Percentiles rank a stretch among this genome's conserved stretches.
Evolutionary conservation across 2,329 filamentous ascomycete species (phyloP).

Genomic region (Fusarium xyrophilum): DNA sequence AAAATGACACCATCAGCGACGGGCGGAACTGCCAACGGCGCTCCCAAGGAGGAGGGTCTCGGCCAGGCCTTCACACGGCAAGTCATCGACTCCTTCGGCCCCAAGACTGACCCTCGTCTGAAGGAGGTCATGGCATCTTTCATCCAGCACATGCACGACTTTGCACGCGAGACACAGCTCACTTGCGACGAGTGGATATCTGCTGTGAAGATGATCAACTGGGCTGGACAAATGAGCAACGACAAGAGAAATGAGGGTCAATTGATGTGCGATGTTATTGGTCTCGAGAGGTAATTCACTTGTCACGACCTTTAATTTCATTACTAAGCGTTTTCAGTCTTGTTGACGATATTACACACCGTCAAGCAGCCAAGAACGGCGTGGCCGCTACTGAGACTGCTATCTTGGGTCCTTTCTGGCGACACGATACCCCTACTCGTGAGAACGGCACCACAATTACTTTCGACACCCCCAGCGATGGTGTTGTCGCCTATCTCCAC

Average conservation of each 20-base stretch:
- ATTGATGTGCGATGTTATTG: constrained; percentile 75
- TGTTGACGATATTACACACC: constrained; percentile 83
- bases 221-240: constrained; percentile 72
- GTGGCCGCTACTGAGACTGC: constrained; percentile 72
- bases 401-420: constrained; percentile 87
- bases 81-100: constrained; percentile 77
- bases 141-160: constrained; percentile 80
- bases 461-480: constrained; percentile 55
- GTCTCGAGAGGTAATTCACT: constrained; percentile 67
- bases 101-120: constrained; percentile 71
- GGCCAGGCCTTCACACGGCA: constrained; percentile 69
- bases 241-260: constrained; percentile 76
- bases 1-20: constrained; percentile 45
- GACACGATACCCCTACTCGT: constrained; percentile 72
- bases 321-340: constrained; percentile 49
- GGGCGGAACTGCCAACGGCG: constrained; percentile 52
- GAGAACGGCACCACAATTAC: constrained; percentile 75
- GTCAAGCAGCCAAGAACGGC: constrained; percentile 53
- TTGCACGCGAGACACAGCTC: constrained; percentile 79
- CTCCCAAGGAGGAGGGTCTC: constrained; percentile 36
- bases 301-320: fast-evolving
- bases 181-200: constrained; percentile 82
- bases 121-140: constrained; percentile 71
- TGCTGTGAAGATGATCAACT: constrained; percentile 65
- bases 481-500: constrained; percentile 67